A percentile compares a stretch with the other conserved stretches of the same genome.
These are phyloP conservation scores for Ogataea paraovalis DNA, from an alignment of 805 yeast species.

Conservation along the genomic window DNA sequence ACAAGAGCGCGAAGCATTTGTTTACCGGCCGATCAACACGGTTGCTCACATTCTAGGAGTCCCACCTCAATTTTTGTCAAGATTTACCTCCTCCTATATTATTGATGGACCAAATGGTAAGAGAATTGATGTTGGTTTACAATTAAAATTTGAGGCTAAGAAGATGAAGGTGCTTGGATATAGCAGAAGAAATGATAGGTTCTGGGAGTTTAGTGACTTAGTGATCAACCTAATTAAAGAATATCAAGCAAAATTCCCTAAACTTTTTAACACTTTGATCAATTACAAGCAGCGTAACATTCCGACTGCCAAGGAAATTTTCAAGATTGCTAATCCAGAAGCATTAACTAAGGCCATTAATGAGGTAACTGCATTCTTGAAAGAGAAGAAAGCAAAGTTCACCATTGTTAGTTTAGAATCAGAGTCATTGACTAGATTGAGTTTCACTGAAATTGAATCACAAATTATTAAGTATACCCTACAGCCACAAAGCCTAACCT, in stretches of 20 bases:
- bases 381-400: conserved; percentile 44
- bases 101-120: conserved; percentile 50
- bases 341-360: conserved; percentile 41
- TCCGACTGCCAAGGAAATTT: conserved; percentile 37
- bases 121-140: conserved; percentile 71
- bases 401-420: conserved; percentile 69
- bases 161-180: conserved; percentile 86
- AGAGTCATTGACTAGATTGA: conserved; percentile 66
- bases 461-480: conserved; percentile 45
- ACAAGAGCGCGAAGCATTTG: conserved; percentile 50
- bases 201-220: conserved; percentile 81
- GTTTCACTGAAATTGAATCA: conserved; percentile 65
- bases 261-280: conserved; percentile 41
- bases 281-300: conserved; percentile 26
- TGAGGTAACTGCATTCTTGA: conserved; percentile 40
- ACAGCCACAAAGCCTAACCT: conserved; percentile 41
- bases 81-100: conserved; percentile 69
- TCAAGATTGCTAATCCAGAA: conserved; percentile 35
- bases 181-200: conserved; percentile 57
- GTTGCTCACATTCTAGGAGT: conserved; percentile 56
- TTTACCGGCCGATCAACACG: conserved; percentile 62
- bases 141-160: conserved; percentile 74
- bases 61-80: conserved; percentile 65
- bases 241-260: conserved; percentile 60
- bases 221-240: conserved; percentile 64